Conservation (phyloP, 306 rosid genomes). For the Astragalus membranaceus region DNA sequence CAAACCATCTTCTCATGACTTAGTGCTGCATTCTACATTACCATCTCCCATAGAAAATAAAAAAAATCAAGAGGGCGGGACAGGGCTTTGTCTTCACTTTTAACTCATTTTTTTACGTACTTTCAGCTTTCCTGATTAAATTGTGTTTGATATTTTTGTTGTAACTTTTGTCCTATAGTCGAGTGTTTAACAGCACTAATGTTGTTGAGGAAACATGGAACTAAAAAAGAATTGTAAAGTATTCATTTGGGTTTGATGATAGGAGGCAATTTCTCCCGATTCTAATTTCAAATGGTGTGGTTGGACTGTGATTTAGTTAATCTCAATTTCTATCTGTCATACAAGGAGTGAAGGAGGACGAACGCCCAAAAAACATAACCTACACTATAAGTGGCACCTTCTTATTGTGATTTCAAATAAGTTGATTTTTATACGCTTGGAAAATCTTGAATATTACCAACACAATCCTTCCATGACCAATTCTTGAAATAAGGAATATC, state of each 20-base stretch:
- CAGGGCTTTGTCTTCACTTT: not conserved
- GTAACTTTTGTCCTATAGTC: not conserved
- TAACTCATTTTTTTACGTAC: not conserved
- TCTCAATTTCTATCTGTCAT: too few species aligned
- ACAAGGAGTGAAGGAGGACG: too few species aligned
- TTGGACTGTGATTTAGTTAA: not conserved
- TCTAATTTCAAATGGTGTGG: not conserved
- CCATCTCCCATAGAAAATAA: not conserved
- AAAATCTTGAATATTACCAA: too few species aligned
- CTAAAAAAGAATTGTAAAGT: not conserved
- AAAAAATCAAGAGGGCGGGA: not conserved
- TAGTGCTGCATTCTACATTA: constrained; percentile 4
- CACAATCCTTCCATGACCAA: too few species aligned
- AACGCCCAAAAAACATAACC: too few species aligned
- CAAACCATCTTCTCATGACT: not conserved
- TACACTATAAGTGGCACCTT: too few species aligned
- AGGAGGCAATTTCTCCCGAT: not conserved
- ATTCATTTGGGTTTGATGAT: not conserved
- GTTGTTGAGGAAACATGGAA: not conserved
- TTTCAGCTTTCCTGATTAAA: constrained; percentile 2
- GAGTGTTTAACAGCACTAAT: not conserved
- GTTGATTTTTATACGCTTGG: too few species aligned
- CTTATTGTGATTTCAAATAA: too few species aligned
- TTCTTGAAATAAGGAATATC: too few species aligned
- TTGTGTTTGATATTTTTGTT: not conserved